Evolutionary conservation across 495 filamentous ascomycete species (phyloP).

Genomic region (Cladorrhinum samala): DNA sequence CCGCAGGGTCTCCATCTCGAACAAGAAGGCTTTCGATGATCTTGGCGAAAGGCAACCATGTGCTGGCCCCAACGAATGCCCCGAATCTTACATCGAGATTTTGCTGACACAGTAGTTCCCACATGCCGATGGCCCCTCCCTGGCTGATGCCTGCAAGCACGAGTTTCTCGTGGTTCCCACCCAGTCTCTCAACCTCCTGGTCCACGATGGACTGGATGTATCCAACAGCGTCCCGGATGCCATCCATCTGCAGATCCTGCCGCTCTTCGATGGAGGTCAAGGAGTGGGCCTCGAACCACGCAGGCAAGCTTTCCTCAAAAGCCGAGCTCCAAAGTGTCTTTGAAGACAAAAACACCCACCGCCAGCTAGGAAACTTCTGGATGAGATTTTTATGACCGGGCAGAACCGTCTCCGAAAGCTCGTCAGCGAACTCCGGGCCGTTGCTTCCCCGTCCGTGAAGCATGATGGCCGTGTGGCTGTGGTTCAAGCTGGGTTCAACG

Average conservation of each 20-base stretch:
- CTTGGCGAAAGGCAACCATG: conserved; percentile 44
- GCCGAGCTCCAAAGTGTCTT: conserved; percentile 35
- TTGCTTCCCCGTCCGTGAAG: conserved; percentile 50
- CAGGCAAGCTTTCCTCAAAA: conserved; percentile 15
- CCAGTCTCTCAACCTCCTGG: conserved; percentile 5
- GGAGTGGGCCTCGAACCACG: conserved; percentile 41
- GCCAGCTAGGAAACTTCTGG: conserved; percentile 16
- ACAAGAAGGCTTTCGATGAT: conserved; percentile 1
- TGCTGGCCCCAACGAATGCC: conserved; percentile 46
- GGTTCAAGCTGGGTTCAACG: conserved; percentile 22
- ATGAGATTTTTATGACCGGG: conserved; percentile 15
- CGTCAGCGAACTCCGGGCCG: conserved; percentile 46
- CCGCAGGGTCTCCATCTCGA: neutral
- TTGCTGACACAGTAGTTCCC: conserved; percentile 28
- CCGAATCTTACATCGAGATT: conserved; percentile 11
- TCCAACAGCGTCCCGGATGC: conserved; percentile 34
- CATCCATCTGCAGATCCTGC: conserved; percentile 36
- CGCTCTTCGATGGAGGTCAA: conserved; percentile 11
- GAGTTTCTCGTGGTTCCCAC: neutral
- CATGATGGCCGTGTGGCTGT: conserved; percentile 50
- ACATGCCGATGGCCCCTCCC: conserved; percentile 44
- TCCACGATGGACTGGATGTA: conserved; percentile 9
- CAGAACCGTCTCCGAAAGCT: conserved; percentile 31
- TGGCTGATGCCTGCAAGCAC: conserved; percentile 50
- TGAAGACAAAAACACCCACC: conserved; percentile 39